Evolutionary conservation across 805 yeast genomes (phyloP), one percentile per base, ranked within the genome.

Genomic region (Cyberlindnera misumaiensis): DNA sequence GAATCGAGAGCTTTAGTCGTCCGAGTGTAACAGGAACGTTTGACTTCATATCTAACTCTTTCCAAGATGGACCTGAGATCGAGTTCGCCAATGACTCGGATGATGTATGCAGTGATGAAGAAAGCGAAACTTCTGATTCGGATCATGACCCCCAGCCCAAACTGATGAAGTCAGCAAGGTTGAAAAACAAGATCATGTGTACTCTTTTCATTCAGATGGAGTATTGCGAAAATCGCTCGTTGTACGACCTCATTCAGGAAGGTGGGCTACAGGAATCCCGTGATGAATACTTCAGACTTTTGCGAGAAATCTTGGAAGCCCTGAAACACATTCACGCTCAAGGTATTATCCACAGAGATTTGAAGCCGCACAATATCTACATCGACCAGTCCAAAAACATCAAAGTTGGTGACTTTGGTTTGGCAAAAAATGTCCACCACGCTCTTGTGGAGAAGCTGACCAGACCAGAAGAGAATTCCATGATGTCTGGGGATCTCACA

Each of bases 121-220:
- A 41, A 26, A 48, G 47, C 5, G 51, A 47, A 10, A 52, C 41
- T 16, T 53, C 50, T 10, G 50, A 45, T 14, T 49, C 39, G 42
- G 42, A 38, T 12, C 26, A 38, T 11, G 38, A 32, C 25, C 40
- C 31, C 5, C 35, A 24, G 20, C 45, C 35, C 27, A 34, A 9
- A 14, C 27, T 50, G 30, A 45, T 46, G 16, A 52, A 40, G 7
- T 45, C 56, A 17, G 46, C 45, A 10, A 45, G 39, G 39, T 32
- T 41, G 30, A 43, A 30, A 34, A 46, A 15, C 13, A 65, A 64
- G 41, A 59, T 64, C 32, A 67, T 67, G 46, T 83, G 89, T 38
- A 87, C 95, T 0, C 62, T 93, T 24, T 93, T 85, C 57, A 93
- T 93, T 48, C 99, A 93, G 56, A 93, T 93, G 99, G 98, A 93